Evolutionary conservation across 352 stramenopile species (phyloP).

Genomic region (Phytophthora ramorum): DNA sequence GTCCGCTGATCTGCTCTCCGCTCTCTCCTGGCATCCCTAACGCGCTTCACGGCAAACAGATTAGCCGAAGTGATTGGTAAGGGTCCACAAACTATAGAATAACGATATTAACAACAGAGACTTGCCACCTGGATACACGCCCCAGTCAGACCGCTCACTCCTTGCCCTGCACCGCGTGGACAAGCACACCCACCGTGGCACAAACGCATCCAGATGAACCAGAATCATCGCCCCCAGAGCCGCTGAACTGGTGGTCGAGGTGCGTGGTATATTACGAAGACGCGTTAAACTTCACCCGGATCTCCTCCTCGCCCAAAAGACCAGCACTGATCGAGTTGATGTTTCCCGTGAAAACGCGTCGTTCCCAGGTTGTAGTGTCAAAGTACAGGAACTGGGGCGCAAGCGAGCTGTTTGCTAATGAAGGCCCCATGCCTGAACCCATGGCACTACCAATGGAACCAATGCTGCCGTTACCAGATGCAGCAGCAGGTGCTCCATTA

Average conservation of each 20-base stretch:
- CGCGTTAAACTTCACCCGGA: slow-evolving; percentile 95
- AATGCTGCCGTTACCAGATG: slow-evolving; percentile 51
- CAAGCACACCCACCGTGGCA: background rate
- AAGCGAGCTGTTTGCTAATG: slow-evolving; percentile 46
- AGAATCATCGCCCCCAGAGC: slow-evolving; percentile 17
- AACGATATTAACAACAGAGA: slow-evolving; percentile 34
- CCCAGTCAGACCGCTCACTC: slow-evolving; percentile 12
- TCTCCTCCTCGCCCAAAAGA: slow-evolving; percentile 94
- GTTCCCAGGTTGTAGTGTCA: slow-evolving; percentile 95
- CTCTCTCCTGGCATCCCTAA: slow-evolving; percentile 28
- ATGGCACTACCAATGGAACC: slow-evolving; percentile 75
- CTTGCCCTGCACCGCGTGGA: background rate
- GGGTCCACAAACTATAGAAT: slow-evolving; percentile 29
- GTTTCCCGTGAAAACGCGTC: slow-evolving; percentile 93
- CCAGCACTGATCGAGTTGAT: slow-evolving; percentile 87
- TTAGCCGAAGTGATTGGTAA: slow-evolving; percentile 24
- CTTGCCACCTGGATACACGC: slow-evolving; percentile 27
- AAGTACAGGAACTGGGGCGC: slow-evolving; percentile 95
- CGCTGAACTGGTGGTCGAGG: slow-evolving; percentile 30
- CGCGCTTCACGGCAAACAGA: slow-evolving; percentile 34
- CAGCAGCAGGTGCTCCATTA: slow-evolving; percentile 29
- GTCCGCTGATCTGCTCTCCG: slow-evolving; percentile 27
- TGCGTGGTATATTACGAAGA: slow-evolving; percentile 69
- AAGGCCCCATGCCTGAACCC: slow-evolving; percentile 35
- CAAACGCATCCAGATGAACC: slow-evolving; percentile 19